Evolutionary conservation across 495 filamentous ascomycete species (phyloP), one percentile per base, ranked within the genome.

Genomic region (Xylaria cubensis): DNA sequence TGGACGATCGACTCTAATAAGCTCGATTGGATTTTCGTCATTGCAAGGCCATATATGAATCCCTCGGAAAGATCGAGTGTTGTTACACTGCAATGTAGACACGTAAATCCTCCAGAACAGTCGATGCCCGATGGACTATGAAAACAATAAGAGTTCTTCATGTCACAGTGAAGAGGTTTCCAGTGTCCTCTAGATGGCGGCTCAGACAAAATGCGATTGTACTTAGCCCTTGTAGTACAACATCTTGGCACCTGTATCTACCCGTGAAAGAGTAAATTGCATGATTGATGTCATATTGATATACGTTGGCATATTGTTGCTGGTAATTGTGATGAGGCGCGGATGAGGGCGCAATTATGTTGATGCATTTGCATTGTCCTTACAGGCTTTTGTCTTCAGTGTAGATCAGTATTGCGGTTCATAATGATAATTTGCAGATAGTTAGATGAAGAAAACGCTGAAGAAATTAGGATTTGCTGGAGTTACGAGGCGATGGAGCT

Each of bases 1-100:
- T 66, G 12, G 56, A 69, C 69, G 7, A 58, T 36, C 36, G 64
- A 56, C 74, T 79, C 76, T 70, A 79, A 75, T 59, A 67, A 29
- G 71, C 64, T 77, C 59, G 39, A 61, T 71, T 42, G 51, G 56
- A 42, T 69, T 44, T 19, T 78, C 78, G 50, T 80, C 76, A 79
- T 58, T 50, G 77, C 77, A 74, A 76, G 69, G 73, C 58, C 53
- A 9, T 29, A 26, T 6, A 44, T 55, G 10, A 12, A 51, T 1
- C 6, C n/a, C 24, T 21, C 32, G 12, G 55, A 34, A 29, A 12
- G 26, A 8, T 7, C 19, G 2, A 55, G 65, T 15, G 32, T 26
- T 3, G 24, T 13, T n/a, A 6, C 9, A 15, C 36, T 67, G 48
- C 9, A 29, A 67, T 2, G 2, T 39, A 61, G 34, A 36, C 32